Percentiles rank a stretch among this genome's conserved stretches.
Evolutionary conservation across 2,329 filamentous ascomycete genomes (phyloP).

Genomic region (Calonectria multiphialidica): DNA sequence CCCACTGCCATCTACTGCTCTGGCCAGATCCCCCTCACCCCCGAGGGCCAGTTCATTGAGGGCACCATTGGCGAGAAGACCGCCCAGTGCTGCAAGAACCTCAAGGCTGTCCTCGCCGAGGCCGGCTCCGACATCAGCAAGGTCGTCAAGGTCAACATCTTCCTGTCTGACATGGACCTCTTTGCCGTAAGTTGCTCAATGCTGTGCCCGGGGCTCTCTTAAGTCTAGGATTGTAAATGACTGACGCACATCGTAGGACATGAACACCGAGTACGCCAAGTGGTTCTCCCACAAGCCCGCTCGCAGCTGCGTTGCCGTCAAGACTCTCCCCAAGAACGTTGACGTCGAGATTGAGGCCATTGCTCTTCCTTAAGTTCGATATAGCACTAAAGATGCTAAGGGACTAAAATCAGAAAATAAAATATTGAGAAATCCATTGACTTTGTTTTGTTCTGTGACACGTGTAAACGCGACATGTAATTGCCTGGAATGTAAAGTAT

Average conservation of each 20-base stretch:
- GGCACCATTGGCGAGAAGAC: constrained; percentile 75
- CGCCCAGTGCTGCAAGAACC: constrained; percentile 76
- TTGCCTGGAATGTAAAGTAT: background rate
- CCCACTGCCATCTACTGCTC: constrained; percentile 75
- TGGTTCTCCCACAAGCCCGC: constrained; percentile 88
- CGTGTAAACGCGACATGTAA: background rate
- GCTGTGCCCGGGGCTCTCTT: no score
- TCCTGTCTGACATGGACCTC: constrained; percentile 90
- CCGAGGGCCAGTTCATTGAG: constrained; percentile 66
- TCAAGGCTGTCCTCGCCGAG: constrained; percentile 84
- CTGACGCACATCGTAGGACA: constrained; percentile 59
- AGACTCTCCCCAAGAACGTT: constrained; percentile 87
- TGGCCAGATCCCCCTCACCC: constrained; percentile 78
- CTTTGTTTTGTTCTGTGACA: background rate
- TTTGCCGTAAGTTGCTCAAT: constrained; percentile 69
- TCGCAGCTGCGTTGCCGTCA: constrained; percentile 91
- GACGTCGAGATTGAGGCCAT: constrained; percentile 93
- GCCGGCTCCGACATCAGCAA: constrained; percentile 83
- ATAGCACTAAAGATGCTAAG: background rate
- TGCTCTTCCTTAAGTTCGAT: constrained; percentile 68
- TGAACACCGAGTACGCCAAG: constrained; percentile 89
- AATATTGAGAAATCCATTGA: background rate
- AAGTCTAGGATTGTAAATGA: background rate
- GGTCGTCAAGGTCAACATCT: constrained; percentile 93
- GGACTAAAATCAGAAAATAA: background rate